Base-by-base conservation (phyloP, 163 green algal species). In the Prototheca cutis region DNA sequence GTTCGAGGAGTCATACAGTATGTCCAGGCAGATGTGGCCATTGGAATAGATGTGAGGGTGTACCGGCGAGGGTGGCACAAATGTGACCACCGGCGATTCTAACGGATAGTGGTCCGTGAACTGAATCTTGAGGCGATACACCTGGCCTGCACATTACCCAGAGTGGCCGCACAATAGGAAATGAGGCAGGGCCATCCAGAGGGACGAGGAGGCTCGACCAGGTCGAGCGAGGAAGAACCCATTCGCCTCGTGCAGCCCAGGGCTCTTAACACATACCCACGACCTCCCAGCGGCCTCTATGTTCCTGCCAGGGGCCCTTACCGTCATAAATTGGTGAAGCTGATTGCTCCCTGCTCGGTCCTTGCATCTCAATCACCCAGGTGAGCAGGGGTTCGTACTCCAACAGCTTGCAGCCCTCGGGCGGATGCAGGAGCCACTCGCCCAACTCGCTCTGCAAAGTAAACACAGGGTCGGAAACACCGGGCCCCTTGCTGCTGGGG, bases 1-100 rank as follows among this genome's bases (percentile, higher is more conserved):
- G 53, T 91, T 87, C 23, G 53, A 55, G 8, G 72, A 58, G 42
- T 87, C 79, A 53, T 93, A 94, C 30, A 82, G 53, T 10, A 78
- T 76, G 58, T 84, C 77, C 19, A 93, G 66, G 69, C 87, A 94
- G 48, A 94, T 90, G 76, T 94, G 83, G 29, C 75, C 87, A 62
- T 84, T 83, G 53, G 31, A 65, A 65, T 84, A 86, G 29, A 86
- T 81, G 66, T 87, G 80, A 0, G 67, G 74, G 71, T 94, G 86
- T 4, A 88, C 61, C 4, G 87, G 85, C 6, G 67, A 62, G 13
- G 70, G 66, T 0, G 75, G 61, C 19, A 94, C 21, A 66, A 93
- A 95, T 0, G 78, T 61, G 0, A 93, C 77, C 51, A 93, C 84
- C 6, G 87, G 87, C 1, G 87, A 77, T 27, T 90, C 83, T 33